Evolutionary conservation across 176 grass and related monocot genomes (phyloP).

Genomic region (Carex cristatella): DNA sequence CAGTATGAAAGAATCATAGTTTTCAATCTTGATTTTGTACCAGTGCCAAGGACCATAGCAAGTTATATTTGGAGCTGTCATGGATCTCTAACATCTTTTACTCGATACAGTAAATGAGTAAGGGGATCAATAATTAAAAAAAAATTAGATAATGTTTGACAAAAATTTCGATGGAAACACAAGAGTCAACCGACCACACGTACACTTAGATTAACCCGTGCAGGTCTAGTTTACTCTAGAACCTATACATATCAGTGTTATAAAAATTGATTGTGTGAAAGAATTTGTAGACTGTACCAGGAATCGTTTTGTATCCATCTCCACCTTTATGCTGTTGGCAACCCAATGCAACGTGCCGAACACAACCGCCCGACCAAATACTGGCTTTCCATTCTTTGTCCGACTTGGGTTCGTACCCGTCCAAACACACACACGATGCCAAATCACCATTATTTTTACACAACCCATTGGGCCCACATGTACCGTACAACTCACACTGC

Average conservation of each 20-base stretch:
- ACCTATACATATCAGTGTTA: not conserved
- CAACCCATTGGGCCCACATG: conserved; percentile 58
- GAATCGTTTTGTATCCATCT: conserved; percentile 33
- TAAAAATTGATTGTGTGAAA: not conserved
- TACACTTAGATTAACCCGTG: not conserved
- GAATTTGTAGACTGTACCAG: not conserved
- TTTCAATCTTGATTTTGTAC: not conserved
- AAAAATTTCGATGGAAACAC: not conserved
- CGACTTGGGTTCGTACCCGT: conserved; percentile 47
- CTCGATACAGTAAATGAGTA: not conserved
- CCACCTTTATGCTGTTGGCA: conserved; percentile 49
- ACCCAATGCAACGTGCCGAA: conserved; percentile 32
- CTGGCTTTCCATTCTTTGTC: conserved; percentile 37
- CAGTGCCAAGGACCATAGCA: not conserved
- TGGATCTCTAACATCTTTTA: not conserved
- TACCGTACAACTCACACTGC: conserved; percentile 55
- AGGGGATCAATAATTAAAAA: not conserved
- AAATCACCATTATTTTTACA: conserved; percentile 23
- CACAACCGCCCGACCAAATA: conserved; percentile 64
- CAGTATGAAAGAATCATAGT: not conserved
- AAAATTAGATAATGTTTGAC: no score
- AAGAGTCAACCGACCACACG: not conserved
- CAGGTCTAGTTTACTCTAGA: not conserved
- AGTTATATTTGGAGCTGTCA: not conserved
- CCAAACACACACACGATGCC: conserved; percentile 53